Percentiles rank a stretch among this genome's conserved stretches.
Evolutionary conservation across 768 basidiomycete genomes (phyloP).

Genomic region (Lentinula guzmanii): DNA sequence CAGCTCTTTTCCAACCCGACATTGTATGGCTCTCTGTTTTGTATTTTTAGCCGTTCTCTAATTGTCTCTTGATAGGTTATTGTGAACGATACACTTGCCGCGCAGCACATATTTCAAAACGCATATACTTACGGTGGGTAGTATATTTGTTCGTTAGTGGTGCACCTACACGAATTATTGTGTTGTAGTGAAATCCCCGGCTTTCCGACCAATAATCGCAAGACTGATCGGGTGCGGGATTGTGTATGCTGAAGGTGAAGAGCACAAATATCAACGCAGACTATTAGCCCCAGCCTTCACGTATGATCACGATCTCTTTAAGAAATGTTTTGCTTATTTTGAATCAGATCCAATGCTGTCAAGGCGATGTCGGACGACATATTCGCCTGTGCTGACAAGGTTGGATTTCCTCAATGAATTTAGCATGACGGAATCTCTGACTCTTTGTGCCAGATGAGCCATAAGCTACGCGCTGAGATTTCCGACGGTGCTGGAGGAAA

Average conservation of each 20-base stretch:
- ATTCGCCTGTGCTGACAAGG: slow-evolving; percentile 24
- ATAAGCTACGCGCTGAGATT: not conserved
- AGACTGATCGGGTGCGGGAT: slow-evolving; percentile 27
- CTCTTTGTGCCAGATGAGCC: not conserved
- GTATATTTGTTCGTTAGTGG: not conserved
- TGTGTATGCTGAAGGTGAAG: slow-evolving; percentile 32
- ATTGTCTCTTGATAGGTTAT: slow-evolving; percentile 20
- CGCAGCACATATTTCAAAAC: slow-evolving; percentile 31
- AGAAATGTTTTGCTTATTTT: not conserved
- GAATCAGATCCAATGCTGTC: slow-evolving; percentile 22
- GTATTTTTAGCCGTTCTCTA: not conserved
- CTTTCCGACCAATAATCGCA: slow-evolving; percentile 24
- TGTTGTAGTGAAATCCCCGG: slow-evolving; percentile 19
- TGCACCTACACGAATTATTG: not conserved
- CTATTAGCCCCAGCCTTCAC: slow-evolving; percentile 28
- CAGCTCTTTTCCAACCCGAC: slow-evolving; percentile 29
- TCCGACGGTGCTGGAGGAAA: not conserved
- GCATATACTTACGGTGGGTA: slow-evolving; percentile 24
- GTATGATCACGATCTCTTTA: slow-evolving; percentile 10
- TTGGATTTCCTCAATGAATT: not conserved
- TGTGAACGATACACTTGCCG: slow-evolving; percentile 27
- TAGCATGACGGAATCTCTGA: not conserved
- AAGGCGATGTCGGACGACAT: slow-evolving; percentile 28
- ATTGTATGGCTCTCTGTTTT: slow-evolving; percentile 20
- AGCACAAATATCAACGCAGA: slow-evolving; percentile 26